Evolutionary conservation across 2,329 filamentous ascomycete species (phyloP).

Genomic region (Xylariaceae sp.): DNA sequence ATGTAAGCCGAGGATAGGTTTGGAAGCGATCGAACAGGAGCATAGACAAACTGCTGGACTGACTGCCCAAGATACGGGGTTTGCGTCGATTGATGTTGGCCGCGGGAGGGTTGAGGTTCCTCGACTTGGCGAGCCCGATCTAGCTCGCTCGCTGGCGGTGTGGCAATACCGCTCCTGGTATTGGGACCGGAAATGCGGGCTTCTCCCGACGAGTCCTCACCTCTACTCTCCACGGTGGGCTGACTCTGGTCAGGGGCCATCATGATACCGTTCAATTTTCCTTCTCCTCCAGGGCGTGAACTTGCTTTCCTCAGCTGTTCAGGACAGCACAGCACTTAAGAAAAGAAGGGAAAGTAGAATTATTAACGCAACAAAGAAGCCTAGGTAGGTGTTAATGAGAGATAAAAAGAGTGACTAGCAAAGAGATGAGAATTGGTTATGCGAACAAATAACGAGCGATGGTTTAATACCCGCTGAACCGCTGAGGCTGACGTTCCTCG

Average conservation of each 20-base stretch:
- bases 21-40: slow-evolving; percentile 27
- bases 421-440: too few species aligned
- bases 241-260: slow-evolving; percentile 16
- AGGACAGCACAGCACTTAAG: neutral
- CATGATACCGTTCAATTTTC: neutral
- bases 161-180: slow-evolving; percentile 7
- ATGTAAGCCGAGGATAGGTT: slow-evolving; percentile 26
- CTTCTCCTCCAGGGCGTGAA: neutral
- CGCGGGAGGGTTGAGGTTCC: slow-evolving; percentile 13
- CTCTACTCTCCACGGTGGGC: slow-evolving; percentile 9
- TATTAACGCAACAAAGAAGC: too few species aligned
- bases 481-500: too few species aligned
- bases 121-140: neutral
- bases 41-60: slow-evolving; percentile 21
- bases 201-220: slow-evolving; percentile 18
- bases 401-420: too few species aligned
- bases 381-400: too few species aligned
- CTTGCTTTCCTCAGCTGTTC: neutral
- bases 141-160: slow-evolving; percentile 3
- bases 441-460: too few species aligned
- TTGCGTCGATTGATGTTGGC: slow-evolving; percentile 20
- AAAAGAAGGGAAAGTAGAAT: too few species aligned
- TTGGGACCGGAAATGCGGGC: neutral
- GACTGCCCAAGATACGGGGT: slow-evolving; percentile 20
- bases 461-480: too few species aligned